phyloP scores from a whole-genome alignment of 495 filamentous ascomycete genomes.

The Symbiotaphrina buchneri region DNA sequence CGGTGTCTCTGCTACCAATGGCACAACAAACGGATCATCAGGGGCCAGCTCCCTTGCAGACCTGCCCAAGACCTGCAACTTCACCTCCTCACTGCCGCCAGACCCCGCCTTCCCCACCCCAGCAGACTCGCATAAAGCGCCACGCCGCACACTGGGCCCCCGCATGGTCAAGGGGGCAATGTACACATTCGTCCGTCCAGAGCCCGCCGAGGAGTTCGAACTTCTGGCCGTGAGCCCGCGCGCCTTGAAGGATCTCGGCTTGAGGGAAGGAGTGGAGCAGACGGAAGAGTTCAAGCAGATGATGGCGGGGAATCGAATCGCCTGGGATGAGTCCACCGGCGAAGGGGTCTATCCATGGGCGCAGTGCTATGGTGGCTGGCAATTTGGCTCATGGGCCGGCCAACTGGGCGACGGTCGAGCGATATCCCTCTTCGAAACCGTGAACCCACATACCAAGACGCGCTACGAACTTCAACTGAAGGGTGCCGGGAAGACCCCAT shows the following conservation, averaged over 20 bases:
- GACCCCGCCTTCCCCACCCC: conserved; percentile 69
- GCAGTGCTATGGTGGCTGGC: conserved; percentile 86
- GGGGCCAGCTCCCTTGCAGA: conserved; percentile 31
- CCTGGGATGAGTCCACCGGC: conserved; percentile 24
- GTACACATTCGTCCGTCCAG: conserved; percentile 79
- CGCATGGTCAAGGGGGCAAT: conserved; percentile 67
- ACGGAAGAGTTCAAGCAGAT: conserved; percentile 54
- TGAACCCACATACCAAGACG: conserved; percentile 43
- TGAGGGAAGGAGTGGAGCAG: conserved; percentile 38
- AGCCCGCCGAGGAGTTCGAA: conserved; percentile 42
- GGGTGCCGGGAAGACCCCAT: conserved; percentile 80
- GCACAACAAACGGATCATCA: conserved; percentile 8
- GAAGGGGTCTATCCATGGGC: conserved; percentile 83
- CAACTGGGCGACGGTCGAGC: conserved; percentile 90
- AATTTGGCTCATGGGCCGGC: conserved; percentile 62
- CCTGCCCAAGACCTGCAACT: conserved; percentile 68
- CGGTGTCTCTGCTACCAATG: conserved; percentile 5
- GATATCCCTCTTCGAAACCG: conserved; percentile 80
- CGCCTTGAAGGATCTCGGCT: conserved; percentile 59
- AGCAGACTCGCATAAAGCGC: conserved; percentile 52
- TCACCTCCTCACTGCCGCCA: conserved; percentile 56
- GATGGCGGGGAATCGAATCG: conserved; percentile 59
- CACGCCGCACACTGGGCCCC: conserved; percentile 51
- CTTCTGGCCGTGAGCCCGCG: conserved; percentile 55
- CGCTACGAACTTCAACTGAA: conserved; percentile 88